phyloP scores from a whole-genome alignment of 169 alveolate genomes.

The Eimeria sp. region DNA sequence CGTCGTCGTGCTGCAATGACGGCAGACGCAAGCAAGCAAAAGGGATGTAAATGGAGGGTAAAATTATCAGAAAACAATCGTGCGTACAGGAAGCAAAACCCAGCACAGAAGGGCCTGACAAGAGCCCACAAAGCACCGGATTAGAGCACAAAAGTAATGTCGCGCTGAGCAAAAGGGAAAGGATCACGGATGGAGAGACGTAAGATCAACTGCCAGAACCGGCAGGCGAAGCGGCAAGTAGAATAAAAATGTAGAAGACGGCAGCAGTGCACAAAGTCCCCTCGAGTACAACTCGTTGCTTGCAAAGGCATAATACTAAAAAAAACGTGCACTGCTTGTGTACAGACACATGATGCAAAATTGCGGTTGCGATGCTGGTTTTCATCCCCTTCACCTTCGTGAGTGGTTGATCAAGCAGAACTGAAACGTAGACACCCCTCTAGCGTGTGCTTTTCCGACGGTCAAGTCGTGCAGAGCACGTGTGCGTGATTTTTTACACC shows the following conservation, averaged over 20 bases:
- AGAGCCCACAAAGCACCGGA: background rate
- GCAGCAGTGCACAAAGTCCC: background rate
- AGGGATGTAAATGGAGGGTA: background rate
- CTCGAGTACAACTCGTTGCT: background rate
- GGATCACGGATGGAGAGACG: background rate
- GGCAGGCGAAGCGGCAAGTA: background rate
- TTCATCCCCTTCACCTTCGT: background rate
- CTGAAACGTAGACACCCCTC: background rate
- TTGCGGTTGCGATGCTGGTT: background rate
- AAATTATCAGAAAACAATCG: background rate
- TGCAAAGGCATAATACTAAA: background rate
- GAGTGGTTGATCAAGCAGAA: background rate
- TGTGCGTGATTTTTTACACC: too few relatives aligned
- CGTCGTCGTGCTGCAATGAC: constrained; percentile 73
- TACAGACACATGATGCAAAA: background rate
- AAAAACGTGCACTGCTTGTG: background rate
- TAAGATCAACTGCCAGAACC: background rate
- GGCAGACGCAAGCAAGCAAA: background rate
- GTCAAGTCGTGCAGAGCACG: too few relatives aligned
- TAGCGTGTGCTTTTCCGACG: background rate
- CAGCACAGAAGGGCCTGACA: background rate
- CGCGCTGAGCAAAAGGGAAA: background rate
- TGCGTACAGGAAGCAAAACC: background rate
- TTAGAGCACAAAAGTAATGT: background rate
- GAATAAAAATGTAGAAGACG: background rate